A percentile compares a stretch with the other conserved stretches of the same genome.
These are phyloP conservation scores for Mesotaenium endlicherianum DNA, from an alignment of 139 green algal species.

Conservation along the genomic window DNA sequence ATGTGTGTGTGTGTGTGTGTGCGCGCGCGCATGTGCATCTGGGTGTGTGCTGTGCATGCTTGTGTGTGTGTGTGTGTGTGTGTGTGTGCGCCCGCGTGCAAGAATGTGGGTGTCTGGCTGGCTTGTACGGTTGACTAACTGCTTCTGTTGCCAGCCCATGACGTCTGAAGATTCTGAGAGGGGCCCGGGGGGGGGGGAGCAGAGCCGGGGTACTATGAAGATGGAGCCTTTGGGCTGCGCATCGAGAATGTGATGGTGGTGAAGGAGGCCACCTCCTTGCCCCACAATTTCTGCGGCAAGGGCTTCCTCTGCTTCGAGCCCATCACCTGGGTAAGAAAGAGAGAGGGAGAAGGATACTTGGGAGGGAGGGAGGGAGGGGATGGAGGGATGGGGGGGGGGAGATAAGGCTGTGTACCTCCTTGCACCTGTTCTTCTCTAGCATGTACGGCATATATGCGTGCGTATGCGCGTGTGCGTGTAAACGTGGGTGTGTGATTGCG, in stretches of 20 bases:
- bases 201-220: constrained; percentile 91
- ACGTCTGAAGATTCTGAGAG: too few species aligned
- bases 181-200: too few species aligned
- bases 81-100: neutral
- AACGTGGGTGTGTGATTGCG: too few species aligned
- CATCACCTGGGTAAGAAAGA: constrained; percentile 73
- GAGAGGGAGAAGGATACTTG: neutral
- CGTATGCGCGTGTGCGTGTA: too few species aligned
- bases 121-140: too few species aligned
- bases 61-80: neutral
- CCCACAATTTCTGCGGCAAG: constrained; percentile 73
- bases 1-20: neutral
- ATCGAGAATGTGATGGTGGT: constrained; percentile 93
- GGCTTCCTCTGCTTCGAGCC: constrained; percentile 77
- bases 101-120: neutral
- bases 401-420: neutral
- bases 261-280: constrained; percentile 60
- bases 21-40: neutral
- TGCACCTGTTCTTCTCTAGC: constrained; percentile 4
- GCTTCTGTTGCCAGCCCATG: too few species aligned
- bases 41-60: neutral
- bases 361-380: neutral
- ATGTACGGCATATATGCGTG: constrained; percentile 4
- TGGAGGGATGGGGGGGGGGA: neutral
- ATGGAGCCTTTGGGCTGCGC: constrained; percentile 90